Evolutionary conservation across 352 stramenopile species (phyloP).

Genomic region (Plasmopara viticola): DNA sequence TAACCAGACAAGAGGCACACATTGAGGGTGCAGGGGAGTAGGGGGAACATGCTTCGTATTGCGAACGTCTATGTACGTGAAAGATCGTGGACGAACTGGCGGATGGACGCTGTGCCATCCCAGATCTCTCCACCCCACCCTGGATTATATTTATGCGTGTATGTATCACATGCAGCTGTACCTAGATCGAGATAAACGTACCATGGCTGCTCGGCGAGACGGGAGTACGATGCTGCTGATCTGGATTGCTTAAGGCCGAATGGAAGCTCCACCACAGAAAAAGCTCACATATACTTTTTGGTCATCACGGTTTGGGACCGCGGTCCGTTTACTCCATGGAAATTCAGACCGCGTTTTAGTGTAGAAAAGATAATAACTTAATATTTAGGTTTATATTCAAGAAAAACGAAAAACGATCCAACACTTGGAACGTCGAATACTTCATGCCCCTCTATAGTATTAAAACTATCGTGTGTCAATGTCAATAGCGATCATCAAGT

Average conservation of each 20-base stretch:
- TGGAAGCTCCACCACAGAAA: conserved; percentile 30
- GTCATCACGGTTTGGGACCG: conserved; percentile 12
- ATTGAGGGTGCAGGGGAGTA: too few species aligned
- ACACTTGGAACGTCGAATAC: too few species aligned
- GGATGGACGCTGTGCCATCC: not conserved
- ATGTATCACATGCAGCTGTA: too few species aligned
- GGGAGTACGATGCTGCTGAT: conserved; percentile 39
- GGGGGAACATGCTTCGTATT: conserved; percentile 1
- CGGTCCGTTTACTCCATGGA: conserved; percentile 8
- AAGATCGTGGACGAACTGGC: conserved; percentile 10
- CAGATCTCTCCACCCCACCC: too few species aligned
- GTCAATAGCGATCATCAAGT: too few species aligned
- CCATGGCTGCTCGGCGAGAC: conserved; percentile 35
- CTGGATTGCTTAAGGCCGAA: conserved; percentile 30
- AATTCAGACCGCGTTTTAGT: too few species aligned
- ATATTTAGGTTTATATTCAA: too few species aligned
- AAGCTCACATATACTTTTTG: conserved; percentile 11
- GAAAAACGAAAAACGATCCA: too few species aligned
- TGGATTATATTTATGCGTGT: too few species aligned
- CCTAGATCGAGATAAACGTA: conserved; percentile 17
- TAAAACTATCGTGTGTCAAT: too few species aligned
- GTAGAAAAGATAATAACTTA: too few species aligned
- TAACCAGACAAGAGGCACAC: not conserved
- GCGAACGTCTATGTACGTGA: conserved; percentile 9
- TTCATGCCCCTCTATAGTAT: too few species aligned